These are phyloP conservation scores for Botrytis fabae DNA, from an alignment of 2,329 filamentous ascomycete species.

Conservation along the genomic window DNA sequence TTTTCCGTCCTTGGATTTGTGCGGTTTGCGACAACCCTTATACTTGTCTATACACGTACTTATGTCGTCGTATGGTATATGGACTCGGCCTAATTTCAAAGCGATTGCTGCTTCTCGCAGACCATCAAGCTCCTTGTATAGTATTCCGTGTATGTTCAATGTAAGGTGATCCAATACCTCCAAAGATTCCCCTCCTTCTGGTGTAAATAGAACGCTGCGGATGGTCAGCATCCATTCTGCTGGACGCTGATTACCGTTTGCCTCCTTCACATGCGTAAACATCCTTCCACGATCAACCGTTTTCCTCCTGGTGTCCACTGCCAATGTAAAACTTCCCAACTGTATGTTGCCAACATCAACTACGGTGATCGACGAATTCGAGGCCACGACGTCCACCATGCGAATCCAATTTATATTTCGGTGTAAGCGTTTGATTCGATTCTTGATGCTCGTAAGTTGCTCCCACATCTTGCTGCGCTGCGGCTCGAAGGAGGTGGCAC, in stretches of 20 bases:
- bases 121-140: slow-evolving; percentile 83
- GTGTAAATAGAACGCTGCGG: slow-evolving; percentile 84
- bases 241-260: slow-evolving; percentile 64
- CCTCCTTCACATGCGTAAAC: slow-evolving; percentile 75
- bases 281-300: slow-evolving; percentile 88
- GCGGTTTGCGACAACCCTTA: slow-evolving; percentile 46
- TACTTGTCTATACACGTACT: slow-evolving; percentile 60
- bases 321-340: slow-evolving; percentile 78
- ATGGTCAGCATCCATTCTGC: slow-evolving; percentile 93
- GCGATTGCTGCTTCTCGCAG: slow-evolving; percentile 87
- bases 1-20: slow-evolving; percentile 32
- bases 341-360: slow-evolving; percentile 82
- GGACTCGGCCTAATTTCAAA: slow-evolving; percentile 85
- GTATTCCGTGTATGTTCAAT: slow-evolving; percentile 85
- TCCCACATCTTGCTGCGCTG: slow-evolving; percentile 76
- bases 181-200: slow-evolving; percentile 78
- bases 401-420: slow-evolving; percentile 84
- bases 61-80: slow-evolving; percentile 88
- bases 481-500: slow-evolving; percentile 36
- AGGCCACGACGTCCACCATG: slow-evolving; percentile 84
- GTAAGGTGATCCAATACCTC: slow-evolving; percentile 87
- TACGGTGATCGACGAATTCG: slow-evolving; percentile 74
- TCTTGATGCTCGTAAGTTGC: slow-evolving; percentile 74
- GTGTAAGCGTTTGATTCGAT: slow-evolving; percentile 83
- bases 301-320: slow-evolving; percentile 87